Evolutionary conservation across 371 early-diverging fungal genomes (phyloP), one percentile per base, ranked within the genome.

Genomic region (Coemansia sp.): DNA sequence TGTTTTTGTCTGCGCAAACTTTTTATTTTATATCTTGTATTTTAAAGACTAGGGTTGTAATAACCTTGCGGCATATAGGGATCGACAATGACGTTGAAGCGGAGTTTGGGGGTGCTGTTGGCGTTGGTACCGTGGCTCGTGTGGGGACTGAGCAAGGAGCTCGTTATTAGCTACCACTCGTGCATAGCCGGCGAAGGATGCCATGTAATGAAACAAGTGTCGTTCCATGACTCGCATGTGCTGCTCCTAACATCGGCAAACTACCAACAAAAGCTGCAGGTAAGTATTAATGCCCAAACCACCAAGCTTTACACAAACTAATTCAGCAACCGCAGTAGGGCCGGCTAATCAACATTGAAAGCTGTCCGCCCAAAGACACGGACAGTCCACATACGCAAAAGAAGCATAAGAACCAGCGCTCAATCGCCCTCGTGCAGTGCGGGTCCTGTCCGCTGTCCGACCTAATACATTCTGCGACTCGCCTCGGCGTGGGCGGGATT

Each of bases 191-290:
- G 76, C 1, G 52, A 75, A 59, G 76, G 76, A 26, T 75, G 76
- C 42, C 76, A 75, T 54, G 55, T 71, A 10, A 61, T 67, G 29
- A 61, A 61, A 31, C 67, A 75, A 50, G 59, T 53, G 39, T 29
- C 67, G 4, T 75, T 71, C 55, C 65, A 67, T 39, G 76, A 71
- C 62, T 67, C 71, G 16, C 76, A 75, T 50, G 58, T 75, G 22
- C 22, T 71, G 24, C 56, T 75, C 8, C 39, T 71, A 37, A 60
- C 67, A 18, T 63, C 71, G 4, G 42, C 66, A 45, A 67, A 52
- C 59, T 57, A 67, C 34, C 48, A 61, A 18, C 60, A 50, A 8
- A 61, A 24, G 22, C 39, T 75, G 13, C 76, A 71, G 67, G 75
- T 75, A 70, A 50, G 53, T 27, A 7, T 24, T 51, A 26, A 29